Evolutionary conservation across 805 yeast genomes (phyloP), one percentile per base, ranked within the genome.

Genomic region (Wickerhamiella cacticola): DNA sequence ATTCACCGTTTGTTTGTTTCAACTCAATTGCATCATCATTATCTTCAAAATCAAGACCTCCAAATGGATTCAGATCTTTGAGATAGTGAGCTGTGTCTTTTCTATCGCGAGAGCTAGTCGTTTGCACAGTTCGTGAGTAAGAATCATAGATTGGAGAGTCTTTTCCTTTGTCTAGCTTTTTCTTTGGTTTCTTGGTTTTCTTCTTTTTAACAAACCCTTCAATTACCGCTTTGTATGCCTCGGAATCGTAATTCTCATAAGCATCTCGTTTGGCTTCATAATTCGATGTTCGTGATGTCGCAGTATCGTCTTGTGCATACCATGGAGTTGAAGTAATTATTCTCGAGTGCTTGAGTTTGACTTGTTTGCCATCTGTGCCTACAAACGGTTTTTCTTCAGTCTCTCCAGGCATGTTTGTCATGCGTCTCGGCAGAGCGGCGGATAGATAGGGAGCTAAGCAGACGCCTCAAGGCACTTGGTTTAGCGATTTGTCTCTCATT

Each of bases 1-100:
- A n/a, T n/a, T n/a, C n/a, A n/a, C n/a, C n/a, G n/a, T n/a, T n/a
- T n/a, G n/a, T n/a, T n/a, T n/a, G n/a, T n/a, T n/a, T n/a, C n/a
- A n/a, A n/a, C n/a, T 28, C 16, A 12, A 15, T 2, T 15, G 22
- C 18, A n/a, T 28, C 6, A n/a, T 31, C 36, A 10, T 31, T 31
- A 6, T 31, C 35, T n/a, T 34, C 41, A 9, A 39, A 40, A 7
- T 48, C 51, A 19, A 44, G 45, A 15, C 26, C 51, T 2, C 38
- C 47, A 12, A 21, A 26, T 24, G 3, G 43, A n/a, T 19, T 16
- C 9, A 50, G 15, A 15, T 45, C 45, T 10, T 29, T 22, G 22
- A 50, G 47, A 13, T 50, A 50, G 16, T 48, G 36, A 1, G 53
- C 53, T 5, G 41, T 39, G 24, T 50, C 53, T 15, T 25, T 41